Base-by-base conservation (phyloP, 1,284 basidiomycete genomes). In the Apiotrichum gracile region DNA sequence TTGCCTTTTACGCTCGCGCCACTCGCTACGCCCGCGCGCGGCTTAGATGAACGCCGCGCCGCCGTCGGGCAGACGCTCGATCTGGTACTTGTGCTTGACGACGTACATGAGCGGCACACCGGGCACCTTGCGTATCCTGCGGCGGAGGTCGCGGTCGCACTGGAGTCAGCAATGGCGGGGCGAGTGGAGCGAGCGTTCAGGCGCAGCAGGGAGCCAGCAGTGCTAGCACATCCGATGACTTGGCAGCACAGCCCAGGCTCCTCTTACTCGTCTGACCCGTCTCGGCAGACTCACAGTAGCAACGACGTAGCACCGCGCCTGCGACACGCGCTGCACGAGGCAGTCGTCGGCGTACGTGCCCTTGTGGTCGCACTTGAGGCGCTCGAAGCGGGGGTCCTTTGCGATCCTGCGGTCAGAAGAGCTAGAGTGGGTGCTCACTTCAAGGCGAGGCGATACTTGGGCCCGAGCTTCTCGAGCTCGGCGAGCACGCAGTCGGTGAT, bases 281-380 rank as follows among this genome's bases (percentile, higher is more conserved):
- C 19, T 31, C 33, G 5, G 12, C 21, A n/a, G n/a, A 71, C 74
- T 60, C 42, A 76, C 74, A 21, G 96, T 98, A 17, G 96, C 96
- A 26, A 99, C 93, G 65, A 98, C 87, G 74, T 91, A 98, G 76
- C 94, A 97, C 72, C 92, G 89, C 78, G 94, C 91, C 22, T 91
- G 84, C 4, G 87, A 90, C 17, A 97, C 90, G 33, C 96, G 85
- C 69, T 98, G 88, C 19, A 99, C 87, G 27, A 99, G 83, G 73
- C 96, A 98, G 78, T 99, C 96, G 72, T 99, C 96, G 21, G 96
- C 96, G 69, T 99, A 98, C 14, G 92, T 97, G 16, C 96, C 96
- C 16, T 84, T 81, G 73, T 99, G 94, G 45, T 87, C 85, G 75
- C 96, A 99, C 50, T 83, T 82, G 35, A 98, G 79, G 38, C 94